Evolutionary conservation across 176 grass and related monocot species (phyloP).

Genomic region (Alloteropsis semialata): DNA sequence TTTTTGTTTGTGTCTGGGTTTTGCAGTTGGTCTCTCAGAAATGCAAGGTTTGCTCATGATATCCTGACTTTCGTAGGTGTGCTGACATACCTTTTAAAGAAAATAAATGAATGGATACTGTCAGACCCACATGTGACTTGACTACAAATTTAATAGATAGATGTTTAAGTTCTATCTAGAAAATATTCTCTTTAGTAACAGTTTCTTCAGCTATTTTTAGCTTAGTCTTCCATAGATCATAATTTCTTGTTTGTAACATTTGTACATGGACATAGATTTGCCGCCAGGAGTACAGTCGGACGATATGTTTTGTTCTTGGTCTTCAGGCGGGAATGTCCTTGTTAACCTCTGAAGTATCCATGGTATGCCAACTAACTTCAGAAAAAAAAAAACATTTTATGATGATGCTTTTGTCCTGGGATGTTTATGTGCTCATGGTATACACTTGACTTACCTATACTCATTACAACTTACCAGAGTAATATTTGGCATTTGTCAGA

Average conservation of each 20-base stretch:
- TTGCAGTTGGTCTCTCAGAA: background rate
- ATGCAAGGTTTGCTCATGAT: background rate
- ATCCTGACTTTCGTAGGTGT: background rate
- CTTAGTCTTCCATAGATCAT: background rate
- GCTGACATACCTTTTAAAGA: background rate
- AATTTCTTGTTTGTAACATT: background rate
- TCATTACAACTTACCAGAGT: background rate
- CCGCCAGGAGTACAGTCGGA: conserved; percentile 54
- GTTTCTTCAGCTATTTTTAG: background rate
- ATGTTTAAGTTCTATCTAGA: background rate
- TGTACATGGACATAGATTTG: conserved; percentile 44
- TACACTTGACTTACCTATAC: background rate
- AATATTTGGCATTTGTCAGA: conserved; percentile 40
- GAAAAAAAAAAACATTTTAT: too few species aligned
- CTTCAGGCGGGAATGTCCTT: conserved; percentile 62
- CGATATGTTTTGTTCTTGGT: conserved; percentile 57
- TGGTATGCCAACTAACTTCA: conserved; percentile 33
- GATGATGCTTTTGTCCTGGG: background rate
- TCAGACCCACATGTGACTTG: background rate
- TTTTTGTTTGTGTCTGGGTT: background rate
- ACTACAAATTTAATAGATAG: background rate
- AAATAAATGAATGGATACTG: background rate
- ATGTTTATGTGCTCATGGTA: background rate
- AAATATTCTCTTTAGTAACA: background rate
- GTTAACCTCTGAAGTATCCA: conserved; percentile 62